phyloP scores from a whole-genome alignment of 805 yeast genomes.

The Dipodascopsis uninucleata region DNA sequence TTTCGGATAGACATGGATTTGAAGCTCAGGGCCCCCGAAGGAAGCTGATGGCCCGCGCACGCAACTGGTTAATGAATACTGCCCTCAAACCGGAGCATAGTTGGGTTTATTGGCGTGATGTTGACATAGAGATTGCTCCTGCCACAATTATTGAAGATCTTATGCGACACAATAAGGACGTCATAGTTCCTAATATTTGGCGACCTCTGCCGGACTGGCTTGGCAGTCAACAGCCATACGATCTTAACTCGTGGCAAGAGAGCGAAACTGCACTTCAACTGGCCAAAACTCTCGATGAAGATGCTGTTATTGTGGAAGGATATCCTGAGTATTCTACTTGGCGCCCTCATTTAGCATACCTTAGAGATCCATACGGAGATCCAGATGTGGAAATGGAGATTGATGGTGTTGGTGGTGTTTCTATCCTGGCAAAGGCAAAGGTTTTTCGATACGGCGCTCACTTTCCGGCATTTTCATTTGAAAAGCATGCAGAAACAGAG shows the following conservation, averaged over 20 bases:
- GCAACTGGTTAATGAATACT: constrained; percentile 87
- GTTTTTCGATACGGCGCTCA: constrained; percentile 87
- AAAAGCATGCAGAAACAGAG: constrained; percentile 96
- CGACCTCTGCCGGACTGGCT: constrained; percentile 91
- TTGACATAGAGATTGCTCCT: constrained; percentile 91
- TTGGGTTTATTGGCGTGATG: constrained; percentile 97
- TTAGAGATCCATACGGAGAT: constrained; percentile 5
- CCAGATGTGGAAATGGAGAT: not conserved
- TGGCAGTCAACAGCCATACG: constrained; percentile 86
- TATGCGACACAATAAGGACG: constrained; percentile 87
- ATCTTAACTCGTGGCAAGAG: constrained; percentile 94
- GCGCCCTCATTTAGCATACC: constrained; percentile 26
- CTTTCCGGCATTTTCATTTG: constrained; percentile 94
- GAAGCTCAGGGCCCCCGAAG: constrained; percentile 95
- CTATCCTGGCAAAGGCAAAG: constrained; percentile 79
- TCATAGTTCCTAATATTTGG: constrained; percentile 87
- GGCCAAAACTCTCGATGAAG: constrained; percentile 5
- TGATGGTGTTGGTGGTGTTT: constrained; percentile 85
- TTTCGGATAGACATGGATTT: constrained; percentile 90
- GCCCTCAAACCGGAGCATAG: constrained; percentile 89
- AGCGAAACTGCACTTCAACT: not conserved
- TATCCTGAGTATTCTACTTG: constrained; percentile 27
- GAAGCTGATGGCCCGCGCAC: constrained; percentile 90
- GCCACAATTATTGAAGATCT: constrained; percentile 81
- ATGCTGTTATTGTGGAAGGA: constrained; percentile 45